Conservation (phyloP, 2,329 filamentous ascomycete species). For the Plectosphaerella plurivora region DNA sequence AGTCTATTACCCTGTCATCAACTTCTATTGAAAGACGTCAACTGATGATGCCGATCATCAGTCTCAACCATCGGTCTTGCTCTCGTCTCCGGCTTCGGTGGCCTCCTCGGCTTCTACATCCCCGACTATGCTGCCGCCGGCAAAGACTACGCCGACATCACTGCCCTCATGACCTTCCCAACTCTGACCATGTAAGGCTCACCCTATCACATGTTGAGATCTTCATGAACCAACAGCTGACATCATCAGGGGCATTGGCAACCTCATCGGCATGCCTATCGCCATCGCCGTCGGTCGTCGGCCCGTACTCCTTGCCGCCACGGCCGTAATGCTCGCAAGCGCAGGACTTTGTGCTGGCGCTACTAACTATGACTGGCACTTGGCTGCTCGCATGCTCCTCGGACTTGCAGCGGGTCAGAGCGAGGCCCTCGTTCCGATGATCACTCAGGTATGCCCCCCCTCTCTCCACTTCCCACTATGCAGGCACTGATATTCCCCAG, state of each 20-base stretch:
- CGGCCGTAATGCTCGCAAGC: constrained; percentile 18
- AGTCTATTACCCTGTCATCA: constrained; percentile 14
- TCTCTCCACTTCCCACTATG: constrained; percentile 9
- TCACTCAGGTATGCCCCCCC: constrained; percentile 19
- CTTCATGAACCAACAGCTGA: too few relatives aligned
- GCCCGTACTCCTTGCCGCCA: constrained; percentile 8
- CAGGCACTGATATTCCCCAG: not conserved
- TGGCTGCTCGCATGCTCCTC: constrained; percentile 28
- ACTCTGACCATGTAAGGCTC: too few relatives aligned
- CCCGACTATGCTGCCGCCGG: too few relatives aligned
- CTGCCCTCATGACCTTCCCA: too few relatives aligned
- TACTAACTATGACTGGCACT: constrained; percentile 26
- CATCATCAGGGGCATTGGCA: too few relatives aligned
- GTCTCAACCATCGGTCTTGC: too few relatives aligned
- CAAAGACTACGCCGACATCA: too few relatives aligned
- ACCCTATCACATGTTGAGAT: not conserved
- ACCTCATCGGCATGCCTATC: constrained; percentile 19
- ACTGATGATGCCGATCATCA: too few relatives aligned
- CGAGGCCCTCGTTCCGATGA: constrained; percentile 35
- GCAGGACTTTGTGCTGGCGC: constrained; percentile 16
- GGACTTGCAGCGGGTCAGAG: constrained; percentile 33
- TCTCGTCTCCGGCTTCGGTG: too few relatives aligned
- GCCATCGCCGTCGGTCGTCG: not conserved
- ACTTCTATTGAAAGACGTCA: not conserved
- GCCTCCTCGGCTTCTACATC: too few relatives aligned